Base-by-base conservation (phyloP, 441 rosid species). In the Flueggea neowawraea region DNA sequence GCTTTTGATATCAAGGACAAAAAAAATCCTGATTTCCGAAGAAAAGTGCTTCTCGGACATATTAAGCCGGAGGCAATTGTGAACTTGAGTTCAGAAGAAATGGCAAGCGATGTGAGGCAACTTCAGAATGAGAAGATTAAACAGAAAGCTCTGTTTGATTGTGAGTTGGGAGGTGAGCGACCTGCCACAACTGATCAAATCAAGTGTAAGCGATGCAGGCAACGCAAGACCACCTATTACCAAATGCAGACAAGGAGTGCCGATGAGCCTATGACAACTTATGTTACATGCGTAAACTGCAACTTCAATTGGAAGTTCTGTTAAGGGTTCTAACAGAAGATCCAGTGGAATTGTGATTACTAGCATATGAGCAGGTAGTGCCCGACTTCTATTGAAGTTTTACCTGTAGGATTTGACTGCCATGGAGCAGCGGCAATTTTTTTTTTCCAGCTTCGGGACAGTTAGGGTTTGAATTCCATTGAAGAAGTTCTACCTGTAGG, bases 191-290 rank as follows among this genome's bases (percentile, higher is more conserved):
- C 75, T 3, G 75, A 76, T 67, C 73, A 68, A 48, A 76, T 76
- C 71, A 71, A 64, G 69, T 74, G 84, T 16, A 58, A 65, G 6
- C 55, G 73, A 3, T 76, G 83, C 10, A 64, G 74, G n/a, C 69
- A 69, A 45, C 55, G 71, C 11, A 60, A 58, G 69, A 60, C 65
- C 52, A 74, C 75, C n/a, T 74, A 71, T 62, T 16, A 58, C 41
- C 79, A 74, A 45, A 57, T 74, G 69, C 81, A 73, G 67, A 80
- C 79, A 1, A 62, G 84, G 69, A 73, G 81, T 5, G 77, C 77
- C 0, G 78, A 77, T 54, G 81, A 80, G 58, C 81, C 84, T 0
- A 80, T 77, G 79, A 77, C 79, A 12, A 77, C 79, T 2, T 64
- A 54, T 16, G 75, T 76, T 9, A 76, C 79, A 1, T 80, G 84